Base-by-base conservation (phyloP, 2,329 filamentous ascomycete genomes). In the Hansfordia pulvinata region DNA sequence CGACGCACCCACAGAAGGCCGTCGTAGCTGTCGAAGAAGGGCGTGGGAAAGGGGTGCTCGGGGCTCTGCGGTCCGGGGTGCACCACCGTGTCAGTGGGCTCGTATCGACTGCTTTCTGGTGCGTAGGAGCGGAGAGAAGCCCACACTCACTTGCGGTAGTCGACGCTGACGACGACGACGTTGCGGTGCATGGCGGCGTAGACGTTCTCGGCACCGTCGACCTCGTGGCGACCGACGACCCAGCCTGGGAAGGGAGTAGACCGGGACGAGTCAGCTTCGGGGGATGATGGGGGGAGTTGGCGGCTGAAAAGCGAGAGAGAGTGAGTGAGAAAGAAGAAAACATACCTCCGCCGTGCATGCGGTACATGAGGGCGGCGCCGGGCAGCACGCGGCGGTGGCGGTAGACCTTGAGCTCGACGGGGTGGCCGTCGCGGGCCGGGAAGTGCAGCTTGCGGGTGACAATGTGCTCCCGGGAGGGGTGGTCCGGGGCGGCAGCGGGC, bases 21-120 rank as follows among this genome's bases (percentile, higher is more conserved):
- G 33, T 67, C 62, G 28, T 61, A 62, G 26, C 58, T 58, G 39
- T 68, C 63, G 28, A 66, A 55, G 5, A 64, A 30, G 1, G 58
- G 57, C 26, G 54, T 56, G 0, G 63, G 63, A 27, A 62, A 67
- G 0, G 57, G 57, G 30, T 54, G 57, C 34, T 67, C 61, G 4
- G 63, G 63, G n/a, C n/a, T n/a, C n/a, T n/a, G n/a, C n/a, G n/a
- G n/a, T n/a, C n/a, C n/a, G n/a, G n/a, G n/a, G n/a, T n/a, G n/a
- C n/a, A n/a, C n/a, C n/a, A n/a, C n/a, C n/a, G n/a, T n/a, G n/a
- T n/a, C n/a, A n/a, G n/a, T n/a, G n/a, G n/a, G n/a, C n/a, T n/a
- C n/a, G n/a, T n/a, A n/a, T n/a, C n/a, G n/a, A n/a, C n/a, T n/a
- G n/a, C n/a, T n/a, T n/a, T n/a, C n/a, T n/a, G n/a, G n/a, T n/a